Base-by-base conservation (phyloP, 495 filamentous ascomycete species). In the Penicillium soppii region DNA sequence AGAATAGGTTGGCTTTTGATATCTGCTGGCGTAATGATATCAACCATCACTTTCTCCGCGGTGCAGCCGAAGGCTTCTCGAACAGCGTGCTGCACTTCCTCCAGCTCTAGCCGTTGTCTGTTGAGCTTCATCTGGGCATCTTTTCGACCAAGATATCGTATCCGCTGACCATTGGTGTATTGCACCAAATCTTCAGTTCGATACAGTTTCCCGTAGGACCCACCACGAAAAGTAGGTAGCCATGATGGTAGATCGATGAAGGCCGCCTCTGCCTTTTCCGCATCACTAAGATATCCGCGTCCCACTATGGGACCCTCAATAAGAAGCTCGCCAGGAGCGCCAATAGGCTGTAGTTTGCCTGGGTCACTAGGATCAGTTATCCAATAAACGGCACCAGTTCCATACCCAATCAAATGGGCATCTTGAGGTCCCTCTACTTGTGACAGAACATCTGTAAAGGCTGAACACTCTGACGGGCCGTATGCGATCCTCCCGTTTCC, bases 121-220 rank as follows among this genome's bases (percentile, higher is more conserved):
- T 59, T 62, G 2, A 73, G 30, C 40, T 73, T 73, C 20, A 71
- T 50, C 29, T 69, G 59, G 16, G 61, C 59, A 49, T 67, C 67
- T 6, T 44, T 54, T 20, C 69, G 60, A 19, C 67, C 65, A 27
- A 69, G 21, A 38, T 78, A 69, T 17, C 62, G 50, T 5, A 81
- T 54, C 5, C 61, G 63, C 1, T 70, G 75, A 45, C 74, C 66
- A 7, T 46, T 43, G 10, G 69, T 25, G 43, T 72, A 66, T 25
- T 63, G 65, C 19, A 74, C 78, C 8, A 79, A 53, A 56, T 83
- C 80, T 9, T 78, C 79, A 8, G 79, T 82, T n/a, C 68, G 78
- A 81, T 10, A 81, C 39, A 13, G 17, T 32, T 8, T 15, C 43
- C 4, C 32, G 17, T 10, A 12, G 27, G 40, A 15, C 21, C 22